Base-by-base conservation (phyloP, 257 asterid species). In the Cynanchum wilfordii region DNA sequence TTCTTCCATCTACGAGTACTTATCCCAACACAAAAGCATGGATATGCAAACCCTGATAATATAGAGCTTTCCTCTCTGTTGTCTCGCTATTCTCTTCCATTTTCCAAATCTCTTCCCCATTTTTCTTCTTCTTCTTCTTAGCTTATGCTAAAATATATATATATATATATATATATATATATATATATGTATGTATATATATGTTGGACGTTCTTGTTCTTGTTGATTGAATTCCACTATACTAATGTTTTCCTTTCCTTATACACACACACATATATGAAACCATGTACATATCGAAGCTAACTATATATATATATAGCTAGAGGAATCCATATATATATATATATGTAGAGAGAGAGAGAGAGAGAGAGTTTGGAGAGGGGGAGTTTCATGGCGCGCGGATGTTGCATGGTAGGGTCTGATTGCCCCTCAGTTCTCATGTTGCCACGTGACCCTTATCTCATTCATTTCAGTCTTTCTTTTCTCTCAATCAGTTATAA, bases 11-110 rank as follows among this genome's bases (percentile, higher is more conserved):
- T 76, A 51, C 75, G 79, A 68, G 33, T 78, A 70, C 47, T 77
- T 80, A 64, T 83, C 79, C 81, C 83, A 80, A 54, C 83, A 80
- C 59, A 78, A 57, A 66, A 83, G 81, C 84, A 77, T 83, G 33
- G 77, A 75, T 24, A 80, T 69, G 66, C 87, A 83, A 16, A 83
- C 78, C 77, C 82, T 80, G 22, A 83, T 75, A 70, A 83, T 78
- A 44, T 80, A 80, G 27, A 83, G 75, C 75, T 75, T 83, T 72
- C 78, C 85, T n/a, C 70, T 83, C 73, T 75, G 81, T 64, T 80
- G 87, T 29, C 74, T 79, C 63, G 73, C 77, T 71, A 74, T 77
- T 80, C 80, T 78, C 76, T 73, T 80, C 76, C 83, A 73, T 30
- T 78, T 83, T 27, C 47, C 69, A 57, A 50, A 75, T 38, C 76